Evolutionary conservation across 2,329 filamentous ascomycete species (phyloP).

Genomic region (Cyanodermella asteris): DNA sequence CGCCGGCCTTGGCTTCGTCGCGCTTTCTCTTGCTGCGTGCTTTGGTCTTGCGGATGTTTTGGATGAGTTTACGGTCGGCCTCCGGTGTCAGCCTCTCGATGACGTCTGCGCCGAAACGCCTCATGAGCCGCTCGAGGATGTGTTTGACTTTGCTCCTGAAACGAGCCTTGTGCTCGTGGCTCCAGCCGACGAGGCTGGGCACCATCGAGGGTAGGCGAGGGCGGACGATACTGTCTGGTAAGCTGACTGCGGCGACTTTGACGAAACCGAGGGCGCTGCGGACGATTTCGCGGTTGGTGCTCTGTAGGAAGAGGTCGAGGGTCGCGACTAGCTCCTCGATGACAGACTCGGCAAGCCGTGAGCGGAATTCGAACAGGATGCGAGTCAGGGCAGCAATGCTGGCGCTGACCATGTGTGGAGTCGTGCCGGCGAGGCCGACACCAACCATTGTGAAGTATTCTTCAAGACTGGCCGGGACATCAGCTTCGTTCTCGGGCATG

Average conservation of each 20-base stretch:
- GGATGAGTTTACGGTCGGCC: conserved; percentile 68
- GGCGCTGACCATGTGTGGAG: conserved; percentile 92
- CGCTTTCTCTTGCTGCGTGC: conserved; percentile 83
- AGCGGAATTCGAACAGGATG: conserved; percentile 80
- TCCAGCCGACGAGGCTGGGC: conserved; percentile 85
- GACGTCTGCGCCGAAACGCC: conserved; percentile 64
- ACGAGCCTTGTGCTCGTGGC: conserved; percentile 92
- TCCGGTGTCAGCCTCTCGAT: conserved; percentile 68
- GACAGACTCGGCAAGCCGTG: conserved; percentile 43
- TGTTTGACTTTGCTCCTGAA: conserved; percentile 97
- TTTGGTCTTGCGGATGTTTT: conserved; percentile 87
- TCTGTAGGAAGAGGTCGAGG: conserved; percentile 88
- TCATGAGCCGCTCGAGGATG: conserved; percentile 82
- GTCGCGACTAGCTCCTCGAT: conserved; percentile 75
- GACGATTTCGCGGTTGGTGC: conserved; percentile 92
- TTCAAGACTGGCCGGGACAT: conserved; percentile 62
- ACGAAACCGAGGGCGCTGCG: conserved; percentile 87
- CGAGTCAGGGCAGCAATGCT: conserved; percentile 87
- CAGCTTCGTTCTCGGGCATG: conserved; percentile 62
- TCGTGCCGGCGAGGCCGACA: conserved; percentile 75
- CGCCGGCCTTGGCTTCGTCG: conserved; percentile 39
- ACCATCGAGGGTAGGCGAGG: conserved; percentile 57
- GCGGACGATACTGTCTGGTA: conserved; percentile 59
- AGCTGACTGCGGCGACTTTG: conserved; percentile 77
- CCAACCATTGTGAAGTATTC: conserved; percentile 98